Percentiles rank a stretch among this genome's conserved stretches.
Evolutionary conservation across 1,284 basidiomycete species (phyloP).

Genomic region (Albatrellus sp.): DNA sequence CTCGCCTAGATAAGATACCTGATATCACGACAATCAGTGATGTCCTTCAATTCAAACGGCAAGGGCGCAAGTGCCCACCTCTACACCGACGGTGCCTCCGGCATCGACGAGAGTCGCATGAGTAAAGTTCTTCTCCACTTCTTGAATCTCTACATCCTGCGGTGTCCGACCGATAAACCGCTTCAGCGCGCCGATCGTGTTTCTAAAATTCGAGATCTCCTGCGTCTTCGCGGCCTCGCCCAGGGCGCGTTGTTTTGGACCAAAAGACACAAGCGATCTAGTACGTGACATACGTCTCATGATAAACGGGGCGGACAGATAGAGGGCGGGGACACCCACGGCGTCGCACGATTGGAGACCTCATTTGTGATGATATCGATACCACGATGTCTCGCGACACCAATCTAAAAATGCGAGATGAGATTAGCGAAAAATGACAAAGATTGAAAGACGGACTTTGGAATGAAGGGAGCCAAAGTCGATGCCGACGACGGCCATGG

Average conservation of each 20-base stretch:
- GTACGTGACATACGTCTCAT: background rate
- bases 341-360: conserved; percentile 88
- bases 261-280: conserved; percentile 89
- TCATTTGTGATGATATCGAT: conserved; percentile 95
- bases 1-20: conserved; percentile 87
- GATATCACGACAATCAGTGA: background rate
- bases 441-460: conserved; percentile 41
- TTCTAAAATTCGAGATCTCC: conserved; percentile 96
- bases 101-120: conserved; percentile 78
- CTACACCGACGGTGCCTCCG: conserved; percentile 67
- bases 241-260: conserved; percentile 75
- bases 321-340: conserved; percentile 41
- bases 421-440: background rate
- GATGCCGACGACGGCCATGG: conserved; percentile 83
- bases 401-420: conserved; percentile 45
- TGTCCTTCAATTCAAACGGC: background rate
- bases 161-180: conserved; percentile 73
- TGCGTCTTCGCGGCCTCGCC: conserved; percentile 93
- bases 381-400: conserved; percentile 84
- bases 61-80: conserved; percentile 39
- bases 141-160: conserved; percentile 66
- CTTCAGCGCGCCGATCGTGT: conserved; percentile 87
- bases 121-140: conserved; percentile 81
- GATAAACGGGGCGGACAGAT: background rate
- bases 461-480: conserved; percentile 84